phyloP scores from a whole-genome alignment of 2,329 filamentous ascomycete species.

The Aspergillus carbonarius region DNA sequence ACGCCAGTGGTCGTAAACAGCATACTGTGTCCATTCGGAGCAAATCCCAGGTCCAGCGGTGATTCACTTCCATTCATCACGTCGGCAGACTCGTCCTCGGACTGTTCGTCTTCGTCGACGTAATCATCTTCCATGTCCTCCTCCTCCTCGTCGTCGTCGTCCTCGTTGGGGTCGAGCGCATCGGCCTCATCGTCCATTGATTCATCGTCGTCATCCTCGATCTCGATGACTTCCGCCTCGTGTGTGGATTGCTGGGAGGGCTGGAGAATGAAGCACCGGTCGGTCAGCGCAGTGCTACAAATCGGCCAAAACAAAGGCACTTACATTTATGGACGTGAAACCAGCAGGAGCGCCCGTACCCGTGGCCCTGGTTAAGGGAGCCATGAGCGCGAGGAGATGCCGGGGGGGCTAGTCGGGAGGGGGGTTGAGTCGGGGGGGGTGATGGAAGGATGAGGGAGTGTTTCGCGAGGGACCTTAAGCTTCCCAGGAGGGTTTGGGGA shows the following conservation, averaged over 20 bases:
- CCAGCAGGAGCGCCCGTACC: conserved; percentile 23
- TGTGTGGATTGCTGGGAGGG: conserved; percentile 17
- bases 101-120: conserved; percentile 26
- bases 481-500: conserved; percentile 19
- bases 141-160: conserved; percentile 29
- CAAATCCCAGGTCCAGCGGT: conserved; percentile 15
- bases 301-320: conserved; percentile 16
- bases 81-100: conserved; percentile 27
- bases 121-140: conserved; percentile 32
- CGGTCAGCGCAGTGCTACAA: conserved; percentile 12
- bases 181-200: conserved; percentile 18
- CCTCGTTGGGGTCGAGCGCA: conserved; percentile 16
- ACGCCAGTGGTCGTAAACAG: not conserved
- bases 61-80: conserved; percentile 30
- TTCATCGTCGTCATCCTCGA: conserved; percentile 36
- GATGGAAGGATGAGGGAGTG: not conserved
- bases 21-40: conserved; percentile 22
- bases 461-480: not conserved
- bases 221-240: conserved; percentile 40
- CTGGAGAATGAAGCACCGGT: conserved; percentile 18
- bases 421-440: not conserved
- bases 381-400: conserved; percentile 30
- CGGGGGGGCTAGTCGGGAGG: not conserved
- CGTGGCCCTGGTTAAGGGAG: conserved; percentile 39
- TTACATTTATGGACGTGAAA: conserved; percentile 29